Evolutionary conservation across 2,329 filamentous ascomycete genomes (phyloP), one percentile per base, ranked within the genome.

Genomic region (Trichoderma sp.): DNA sequence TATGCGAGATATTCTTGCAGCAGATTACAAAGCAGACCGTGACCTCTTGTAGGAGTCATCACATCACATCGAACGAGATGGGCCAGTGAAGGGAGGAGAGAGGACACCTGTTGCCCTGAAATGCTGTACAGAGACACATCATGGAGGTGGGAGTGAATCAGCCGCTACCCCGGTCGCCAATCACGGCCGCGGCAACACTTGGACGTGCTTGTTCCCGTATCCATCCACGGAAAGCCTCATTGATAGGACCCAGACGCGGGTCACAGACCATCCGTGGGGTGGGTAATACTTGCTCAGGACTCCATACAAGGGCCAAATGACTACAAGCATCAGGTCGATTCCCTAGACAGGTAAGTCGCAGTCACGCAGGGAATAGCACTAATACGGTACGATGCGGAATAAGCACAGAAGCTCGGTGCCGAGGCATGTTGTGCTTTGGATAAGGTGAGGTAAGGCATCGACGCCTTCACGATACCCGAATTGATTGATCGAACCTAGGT

Each of bases 101-200:
- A n/a, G 7, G 51, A 58, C n/a, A 12, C 18, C n/a, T 43, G 39
- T 43, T 43, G 39, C 39, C 39, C 39, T 11, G 43, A 47, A 47
- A 21, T 36, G 2, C 34, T 36, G 39, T 5, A 47, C 18, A 51
- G 43, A 51, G n/a, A 51, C 43, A 21, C 43, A 51, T 51, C 43
- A 32, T n/a, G 53, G 14, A 32, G 21, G 12, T 21, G 21, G 51
- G 30, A 28, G n/a, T 18, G 24, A 47, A 64, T 63, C 36, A 21
- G 34, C 32, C 61, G 61, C 61, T 47, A 64, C 24, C 61, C 61
- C 24, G 18, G 64, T 57, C 21, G 64, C 64, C 64, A 43, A 67
- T 57, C 51, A 67, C 24, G 64, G 30, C 64, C 47, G 47, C 30
- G 21, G 63, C 26, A 66, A 12, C 28, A 53, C 30, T 56, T 12